Base-by-base conservation (phyloP, 2,329 filamentous ascomycete genomes). In the Fulvia fulva region DNA sequence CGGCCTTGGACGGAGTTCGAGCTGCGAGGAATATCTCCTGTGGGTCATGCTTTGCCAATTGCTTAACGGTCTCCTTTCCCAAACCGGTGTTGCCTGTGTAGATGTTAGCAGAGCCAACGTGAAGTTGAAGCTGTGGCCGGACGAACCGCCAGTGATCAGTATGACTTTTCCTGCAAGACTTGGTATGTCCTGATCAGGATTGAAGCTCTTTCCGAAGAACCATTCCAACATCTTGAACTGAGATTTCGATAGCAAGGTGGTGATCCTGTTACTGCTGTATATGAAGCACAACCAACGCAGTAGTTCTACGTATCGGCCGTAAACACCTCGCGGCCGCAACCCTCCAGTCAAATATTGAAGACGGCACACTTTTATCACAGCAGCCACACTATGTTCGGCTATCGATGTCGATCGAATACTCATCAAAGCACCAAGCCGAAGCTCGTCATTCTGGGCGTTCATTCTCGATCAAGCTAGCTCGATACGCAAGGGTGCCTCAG, bases 21-120 rank as follows among this genome's bases (percentile, higher is more conserved):
- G 77, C 76, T 21, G 76, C 75, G 52, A 83, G 73, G 65, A 77
- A 80, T 62, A 82, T 78, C 9, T 74, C 70, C 12, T 71, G 52
- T 5, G 79, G 79, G 12, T 74, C 72, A 65, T 80, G 78, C 11
- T 73, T 71, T 25, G 76, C 72, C n/a, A 81, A 74, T 54, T 77
- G 74, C 23, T 72, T 63, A 28, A 81, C 69, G 16, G 77, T 75
- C 64, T 79, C 75, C 59, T 78, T 78, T 45, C 80, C 79, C 7
- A 81, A 70, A 12, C 80, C 80, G 14, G 72, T 68, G 55, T 79
- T 81, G 55, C 77, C 66, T 68, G 23, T 23, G 23, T 11, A 26
- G 47, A 7, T 32, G 43, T 45, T 51, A 46, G 23, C 34, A 46
- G 51, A 50, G 34, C 45, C 37, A 41, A 37, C 22, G 1, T 28